Evolutionary conservation across 345 rosid genomes (phyloP), one percentile per base, ranked within the genome.

Genomic region (Pistacia vera): DNA sequence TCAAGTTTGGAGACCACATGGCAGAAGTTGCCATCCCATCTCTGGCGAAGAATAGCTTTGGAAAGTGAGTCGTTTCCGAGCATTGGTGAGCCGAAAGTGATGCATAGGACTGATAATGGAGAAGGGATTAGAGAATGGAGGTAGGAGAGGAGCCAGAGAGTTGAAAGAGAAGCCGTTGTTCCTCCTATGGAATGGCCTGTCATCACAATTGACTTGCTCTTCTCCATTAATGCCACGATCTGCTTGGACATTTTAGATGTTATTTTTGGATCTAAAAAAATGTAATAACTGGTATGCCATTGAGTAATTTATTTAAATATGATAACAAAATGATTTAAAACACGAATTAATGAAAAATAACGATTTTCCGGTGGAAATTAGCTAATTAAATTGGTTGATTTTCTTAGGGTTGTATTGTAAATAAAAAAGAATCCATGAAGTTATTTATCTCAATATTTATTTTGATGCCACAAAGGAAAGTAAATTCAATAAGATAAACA

Each of bases 121-220:
- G 83, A 73, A 57, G 76, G 66, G 28, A 38, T 4, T 8, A 83
- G 75, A 1, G 82, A 61, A 13, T 78, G 81, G 60, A 83, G 75
- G 76, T 74, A 63, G 48, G 84, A 91, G 79, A 96, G 97, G 49
- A 96, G 92, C 90, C 91, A 90, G 14, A 96, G 90, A 71, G 97
- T 84, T 57, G 90, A 79, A 30, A 96, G 90, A 51, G 94, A 79
- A n/a, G 97, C 97, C 0, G 81, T 55, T 18, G 98, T 81, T n/a
- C 90, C 99, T 9, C 97, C 93, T n/a, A 89, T 54, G 33, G 93
- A 92, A 70, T 96, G 94, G 66, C 99, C 99, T 3, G 98, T 85
- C 18, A 96, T 73, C 54, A 93, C 92, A 13, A 95, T 77, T 12
- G 81, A 83, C 84, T 83, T 85, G 78, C 80, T 75, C 38, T 70